These are phyloP conservation scores for Physocladia obscura DNA, from an alignment of 192 early-diverging fungal species.

Conservation along the genomic window DNA sequence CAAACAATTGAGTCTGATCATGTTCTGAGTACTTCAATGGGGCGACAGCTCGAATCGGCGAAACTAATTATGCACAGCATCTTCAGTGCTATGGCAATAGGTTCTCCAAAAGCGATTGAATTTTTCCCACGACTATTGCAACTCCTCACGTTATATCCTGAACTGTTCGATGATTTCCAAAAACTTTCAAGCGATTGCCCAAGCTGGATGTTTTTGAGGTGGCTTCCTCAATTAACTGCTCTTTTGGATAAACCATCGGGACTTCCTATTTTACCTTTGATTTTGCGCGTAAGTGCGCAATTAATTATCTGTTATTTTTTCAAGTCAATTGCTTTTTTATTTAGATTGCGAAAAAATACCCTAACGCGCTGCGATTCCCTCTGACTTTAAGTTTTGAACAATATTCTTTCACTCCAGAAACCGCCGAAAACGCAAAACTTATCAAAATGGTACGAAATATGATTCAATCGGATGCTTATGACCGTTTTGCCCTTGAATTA, in stretches of 20 bases:
- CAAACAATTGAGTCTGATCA: neutral
- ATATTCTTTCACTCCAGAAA: constrained; percentile 46
- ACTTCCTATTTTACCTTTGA: constrained; percentile 49
- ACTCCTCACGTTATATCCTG: constrained; percentile 44
- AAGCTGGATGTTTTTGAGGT: constrained; percentile 71
- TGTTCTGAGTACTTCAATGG: neutral
- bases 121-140: constrained; percentile 71
- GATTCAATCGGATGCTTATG: constrained; percentile 48
- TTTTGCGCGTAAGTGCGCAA: constrained; percentile 37
- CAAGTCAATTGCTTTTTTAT: neutral
- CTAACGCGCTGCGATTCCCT: constrained; percentile 68
- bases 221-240: constrained; percentile 76
- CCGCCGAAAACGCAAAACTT: constrained; percentile 23
- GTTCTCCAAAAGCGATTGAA: constrained; percentile 55
- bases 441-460: constrained; percentile 32
- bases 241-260: constrained; percentile 62
- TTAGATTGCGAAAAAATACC: constrained; percentile 63
- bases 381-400: constrained; percentile 71
- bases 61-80: constrained; percentile 46
- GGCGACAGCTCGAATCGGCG: neutral
- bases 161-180: constrained; percentile 47
- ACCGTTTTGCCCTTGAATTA: constrained; percentile 65
- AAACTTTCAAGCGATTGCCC: constrained; percentile 28
- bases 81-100: constrained; percentile 56
- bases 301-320: neutral